These are phyloP conservation scores for Priceomyces castillae DNA, from an alignment of 805 yeast species.

Conservation along the genomic window DNA sequence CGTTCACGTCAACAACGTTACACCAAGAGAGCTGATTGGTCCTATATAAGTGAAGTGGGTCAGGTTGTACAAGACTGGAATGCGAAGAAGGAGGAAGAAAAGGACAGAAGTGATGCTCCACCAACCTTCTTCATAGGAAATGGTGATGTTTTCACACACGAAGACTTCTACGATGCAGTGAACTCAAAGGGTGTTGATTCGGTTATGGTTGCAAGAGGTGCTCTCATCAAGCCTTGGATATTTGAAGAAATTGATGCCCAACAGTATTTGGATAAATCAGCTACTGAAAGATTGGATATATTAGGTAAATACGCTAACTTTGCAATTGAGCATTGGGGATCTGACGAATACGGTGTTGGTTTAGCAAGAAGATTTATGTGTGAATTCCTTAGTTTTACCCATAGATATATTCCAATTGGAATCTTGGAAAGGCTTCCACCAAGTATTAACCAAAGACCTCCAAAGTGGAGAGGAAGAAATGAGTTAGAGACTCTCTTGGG, in stretches of 20 bases:
- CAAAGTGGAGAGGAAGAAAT: slow-evolving; percentile 87
- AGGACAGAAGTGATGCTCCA: slow-evolving; percentile 53
- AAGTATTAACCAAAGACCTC: slow-evolving; percentile 89
- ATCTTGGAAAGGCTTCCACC: slow-evolving; percentile 87
- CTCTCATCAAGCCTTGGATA: slow-evolving; percentile 97
- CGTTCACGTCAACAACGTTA: slow-evolving; percentile 95
- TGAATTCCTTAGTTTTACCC: slow-evolving; percentile 91
- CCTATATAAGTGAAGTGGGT: slow-evolving; percentile 75
- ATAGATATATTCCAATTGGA: slow-evolving; percentile 92
- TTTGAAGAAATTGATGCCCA: slow-evolving; percentile 90
- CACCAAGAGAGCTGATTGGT: slow-evolving; percentile 91
- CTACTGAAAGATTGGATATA: slow-evolving; percentile 83
- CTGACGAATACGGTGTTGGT: slow-evolving; percentile 91
- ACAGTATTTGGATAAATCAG: slow-evolving; percentile 86
- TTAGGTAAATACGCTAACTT: slow-evolving; percentile 65
- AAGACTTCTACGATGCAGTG: slow-evolving; percentile 81
- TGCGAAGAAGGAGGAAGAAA: slow-evolving; percentile 55
- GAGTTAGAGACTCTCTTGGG: slow-evolving; percentile 90
- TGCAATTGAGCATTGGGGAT: slow-evolving; percentile 97
- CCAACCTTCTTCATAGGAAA: slow-evolving; percentile 88
- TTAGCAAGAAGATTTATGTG: slow-evolving; percentile 87
- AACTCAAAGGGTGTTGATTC: slow-evolving; percentile 73
- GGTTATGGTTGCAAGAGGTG: slow-evolving; percentile 98
- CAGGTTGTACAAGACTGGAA: slow-evolving; percentile 58
- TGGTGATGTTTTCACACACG: slow-evolving; percentile 85